These are phyloP conservation scores for Pontederia crassipes DNA, from an alignment of 176 grass and related monocot genomes.

Conservation along the genomic window DNA sequence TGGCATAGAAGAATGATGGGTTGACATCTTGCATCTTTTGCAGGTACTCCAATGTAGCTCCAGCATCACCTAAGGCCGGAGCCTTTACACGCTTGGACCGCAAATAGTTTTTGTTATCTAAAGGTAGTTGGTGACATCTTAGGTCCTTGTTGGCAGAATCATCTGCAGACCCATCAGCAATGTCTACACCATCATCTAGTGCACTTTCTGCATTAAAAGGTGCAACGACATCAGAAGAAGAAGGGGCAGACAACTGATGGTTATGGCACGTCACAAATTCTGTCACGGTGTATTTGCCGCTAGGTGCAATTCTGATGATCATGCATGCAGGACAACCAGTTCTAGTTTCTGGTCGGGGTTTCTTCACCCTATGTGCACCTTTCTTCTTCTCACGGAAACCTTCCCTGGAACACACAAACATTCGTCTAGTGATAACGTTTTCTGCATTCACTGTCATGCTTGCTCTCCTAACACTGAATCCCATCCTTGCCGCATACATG, in stretches of 20 bases:
- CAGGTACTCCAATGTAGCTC: constrained; percentile 61
- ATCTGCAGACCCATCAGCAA: constrained; percentile 32
- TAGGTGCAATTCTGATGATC: constrained; percentile 56
- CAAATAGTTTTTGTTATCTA: constrained; percentile 38
- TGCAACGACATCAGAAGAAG: constrained; percentile 47
- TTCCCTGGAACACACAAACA: constrained; percentile 99
- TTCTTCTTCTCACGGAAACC: constrained; percentile 92
- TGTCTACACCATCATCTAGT: constrained; percentile 32
- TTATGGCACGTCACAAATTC: constrained; percentile 87
- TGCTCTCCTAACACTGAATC: constrained; percentile 73
- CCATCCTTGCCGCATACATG: constrained; percentile 79
- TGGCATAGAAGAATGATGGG: constrained; percentile 71
- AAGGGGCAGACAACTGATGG: constrained; percentile 48
- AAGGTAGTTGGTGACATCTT: constrained; percentile 17
- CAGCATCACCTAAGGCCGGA: constrained; percentile 46
- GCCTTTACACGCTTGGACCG: constrained; percentile 31
- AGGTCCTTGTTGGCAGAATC: constrained; percentile 24
- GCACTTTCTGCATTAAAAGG: constrained; percentile 37
- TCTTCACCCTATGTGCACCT: constrained; percentile 71
- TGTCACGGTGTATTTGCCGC: constrained; percentile 73
- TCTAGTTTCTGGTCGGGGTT: constrained; percentile 74
- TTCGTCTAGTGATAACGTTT: constrained; percentile 82
- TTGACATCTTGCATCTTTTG: constrained; percentile 77
- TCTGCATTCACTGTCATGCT: constrained; percentile 75
- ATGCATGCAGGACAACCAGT: constrained; percentile 91